Conservation (phyloP, 495 filamentous ascomycete species). For the Penicillium waksmanii region DNA sequence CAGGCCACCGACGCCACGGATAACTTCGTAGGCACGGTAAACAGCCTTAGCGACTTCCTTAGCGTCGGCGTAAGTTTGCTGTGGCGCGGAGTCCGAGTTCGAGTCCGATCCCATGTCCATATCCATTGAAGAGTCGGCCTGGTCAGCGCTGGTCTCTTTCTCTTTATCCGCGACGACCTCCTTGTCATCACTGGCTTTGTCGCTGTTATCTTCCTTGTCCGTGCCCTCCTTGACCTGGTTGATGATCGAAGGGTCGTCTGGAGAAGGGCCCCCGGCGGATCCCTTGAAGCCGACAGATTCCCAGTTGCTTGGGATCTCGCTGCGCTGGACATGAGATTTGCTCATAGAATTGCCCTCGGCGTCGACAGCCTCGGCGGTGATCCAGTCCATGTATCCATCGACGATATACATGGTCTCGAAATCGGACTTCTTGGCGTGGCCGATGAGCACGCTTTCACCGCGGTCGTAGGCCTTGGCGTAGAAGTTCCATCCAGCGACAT, state of each 20-base stretch:
- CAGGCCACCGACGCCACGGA: slow-evolving; percentile 38
- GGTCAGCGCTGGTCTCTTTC: slow-evolving; percentile 11
- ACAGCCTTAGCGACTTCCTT: slow-evolving; percentile 40
- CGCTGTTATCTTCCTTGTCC: slow-evolving; percentile 6
- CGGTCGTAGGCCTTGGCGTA: slow-evolving; percentile 35
- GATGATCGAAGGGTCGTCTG: slow-evolving; percentile 39
- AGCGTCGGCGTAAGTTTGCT: slow-evolving; percentile 24
- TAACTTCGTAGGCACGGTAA: slow-evolving; percentile 40
- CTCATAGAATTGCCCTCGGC: slow-evolving; percentile 35
- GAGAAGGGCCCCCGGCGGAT: slow-evolving; percentile 24
- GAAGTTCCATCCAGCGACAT: slow-evolving; percentile 46
- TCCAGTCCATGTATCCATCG: slow-evolving; percentile 46
- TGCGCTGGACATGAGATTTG: slow-evolving; percentile 34
- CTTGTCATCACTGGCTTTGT: slow-evolving; percentile 1
- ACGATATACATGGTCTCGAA: slow-evolving; percentile 51
- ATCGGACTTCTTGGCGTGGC: slow-evolving; percentile 40
- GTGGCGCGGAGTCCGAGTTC: background rate
- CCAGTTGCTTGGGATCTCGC: slow-evolving; percentile 38
- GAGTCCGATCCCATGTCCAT: slow-evolving; percentile 18
- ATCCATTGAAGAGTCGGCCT: slow-evolving; percentile 18
- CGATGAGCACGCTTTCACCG: slow-evolving; percentile 34
- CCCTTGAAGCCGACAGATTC: slow-evolving; percentile 38
- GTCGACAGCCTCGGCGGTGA: slow-evolving; percentile 44
- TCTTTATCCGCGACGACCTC: slow-evolving; percentile 8
- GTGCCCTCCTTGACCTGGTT: slow-evolving; percentile 23